Percentiles rank a stretch among this genome's conserved stretches.
Evolutionary conservation across 2,329 filamentous ascomycete genomes (phyloP).

Genomic region (Fusarium veterinarium): DNA sequence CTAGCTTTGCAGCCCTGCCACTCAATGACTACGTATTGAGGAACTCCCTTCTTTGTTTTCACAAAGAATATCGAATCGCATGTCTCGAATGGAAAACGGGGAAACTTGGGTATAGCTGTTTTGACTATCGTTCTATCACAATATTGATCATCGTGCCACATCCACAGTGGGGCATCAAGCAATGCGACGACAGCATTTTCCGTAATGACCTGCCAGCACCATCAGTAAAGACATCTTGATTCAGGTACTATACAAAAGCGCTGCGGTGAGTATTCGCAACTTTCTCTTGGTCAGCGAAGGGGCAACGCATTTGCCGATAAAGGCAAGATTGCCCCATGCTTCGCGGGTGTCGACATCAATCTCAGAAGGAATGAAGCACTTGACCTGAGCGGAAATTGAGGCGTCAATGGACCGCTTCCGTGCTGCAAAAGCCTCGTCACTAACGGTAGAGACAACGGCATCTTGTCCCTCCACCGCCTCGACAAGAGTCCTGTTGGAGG

Average conservation of each 20-base stretch:
- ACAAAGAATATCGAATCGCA: not conserved
- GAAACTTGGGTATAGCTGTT: not conserved
- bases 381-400: too few relatives aligned
- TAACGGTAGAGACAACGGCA: not conserved
- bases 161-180: too few relatives aligned
- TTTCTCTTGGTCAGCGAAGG: too few relatives aligned
- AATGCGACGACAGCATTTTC: too few relatives aligned
- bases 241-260: too few relatives aligned
- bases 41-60: not conserved
- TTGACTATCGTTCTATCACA: accelerated
- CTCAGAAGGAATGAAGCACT: not conserved
- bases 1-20: not conserved
- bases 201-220: too few relatives aligned
- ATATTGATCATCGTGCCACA: not conserved
- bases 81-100: too few relatives aligned
- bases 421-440: accelerated
- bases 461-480: not conserved
- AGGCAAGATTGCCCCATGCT: too few relatives aligned
- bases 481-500: too few relatives aligned
- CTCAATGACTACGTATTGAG: not conserved
- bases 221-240: too few relatives aligned
- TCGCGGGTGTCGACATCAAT: not conserved
- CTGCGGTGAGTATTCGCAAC: too few relatives aligned
- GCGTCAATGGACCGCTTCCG: not conserved
- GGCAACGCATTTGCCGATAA: too few relatives aligned